Base-by-base conservation (phyloP, 2,329 filamentous ascomycete genomes). In the Pyricularia grisea region DNA sequence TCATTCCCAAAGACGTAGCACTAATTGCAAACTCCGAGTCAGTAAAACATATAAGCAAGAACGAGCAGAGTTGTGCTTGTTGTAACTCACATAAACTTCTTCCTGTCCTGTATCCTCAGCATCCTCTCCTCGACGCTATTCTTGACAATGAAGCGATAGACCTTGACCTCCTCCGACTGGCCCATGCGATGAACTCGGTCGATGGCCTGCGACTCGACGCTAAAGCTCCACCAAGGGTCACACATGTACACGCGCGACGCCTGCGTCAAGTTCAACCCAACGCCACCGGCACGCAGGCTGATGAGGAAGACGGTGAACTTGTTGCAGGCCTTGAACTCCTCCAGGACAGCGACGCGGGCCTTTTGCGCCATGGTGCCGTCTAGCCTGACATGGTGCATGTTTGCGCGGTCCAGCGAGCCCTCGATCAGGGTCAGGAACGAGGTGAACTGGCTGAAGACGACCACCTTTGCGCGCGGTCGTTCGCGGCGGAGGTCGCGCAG, bases 151-250 rank as follows among this genome's bases (percentile, higher is more conserved):
- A 98, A 98, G 31, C 95, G 84, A 73, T 90, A 90, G 0, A 99
- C 94, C 69, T 88, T 87, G 1, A 99, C 95, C 74, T 94, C 92
- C 20, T 88, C 86, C 67, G 91, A 89, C 78, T 99, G 95, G 0
- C 95, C 95, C 92, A 99, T 97, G 10, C 95, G 88, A 81, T 99
- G 95, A 42, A 99, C 93, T 1, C 95, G 92, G 81, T 99, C 95
- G 75, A 99, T 98, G 7, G 58, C 58, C 79, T 99, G 95, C 5
- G 94, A 93, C 79, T 99, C 95, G 14, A 98, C 90, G 0, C 95
- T 94, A 79, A 94, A 99, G 76, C 92, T 96, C 95, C 95, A 99
- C 95, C 95, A 99, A 0, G 95, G 95, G 78, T 99, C 95, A 95
- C 99, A 98, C 92, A 99, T 96, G 81, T 91, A 99, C 5, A 99